Percentiles rank a stretch among this genome's conserved stretches.
These are phyloP conservation scores for Aspergillus heteromorphus DNA, from an alignment of 495 filamentous ascomycete species.

Conservation along the genomic window DNA sequence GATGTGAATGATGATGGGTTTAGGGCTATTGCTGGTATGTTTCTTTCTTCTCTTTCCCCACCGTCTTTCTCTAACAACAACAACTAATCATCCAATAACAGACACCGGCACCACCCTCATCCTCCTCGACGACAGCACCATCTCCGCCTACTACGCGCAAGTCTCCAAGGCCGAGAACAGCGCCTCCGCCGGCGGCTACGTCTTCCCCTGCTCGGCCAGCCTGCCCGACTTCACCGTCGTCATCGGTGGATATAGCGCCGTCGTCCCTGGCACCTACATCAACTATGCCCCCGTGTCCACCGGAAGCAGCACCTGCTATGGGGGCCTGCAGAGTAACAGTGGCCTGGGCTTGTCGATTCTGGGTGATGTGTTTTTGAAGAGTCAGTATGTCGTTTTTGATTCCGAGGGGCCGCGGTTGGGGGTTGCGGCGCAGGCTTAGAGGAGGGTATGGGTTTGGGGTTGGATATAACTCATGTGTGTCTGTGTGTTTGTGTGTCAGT, in stretches of 20 bases:
- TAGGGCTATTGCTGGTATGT: conserved; percentile 34
- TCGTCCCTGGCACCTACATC: conserved; percentile 39
- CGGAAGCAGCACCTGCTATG: conserved; percentile 52
- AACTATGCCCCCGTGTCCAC: conserved; percentile 39
- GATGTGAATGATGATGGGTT: conserved; percentile 17
- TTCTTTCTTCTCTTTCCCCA: neutral
- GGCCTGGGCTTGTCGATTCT: conserved; percentile 65
- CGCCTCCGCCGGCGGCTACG: conserved; percentile 53
- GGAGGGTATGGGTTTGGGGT: neutral
- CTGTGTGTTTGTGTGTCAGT: too few relatives aligned
- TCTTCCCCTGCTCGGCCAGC: conserved; percentile 57
- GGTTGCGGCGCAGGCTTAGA: conserved; percentile 48
- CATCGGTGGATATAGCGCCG: conserved; percentile 43
- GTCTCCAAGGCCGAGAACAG: conserved; percentile 48
- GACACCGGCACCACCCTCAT: conserved; percentile 72
- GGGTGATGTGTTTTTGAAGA: conserved; percentile 76
- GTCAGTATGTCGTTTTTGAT: conserved; percentile 73
- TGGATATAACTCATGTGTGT: neutral
- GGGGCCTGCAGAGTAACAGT: conserved; percentile 57
- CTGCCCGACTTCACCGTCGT: conserved; percentile 60
- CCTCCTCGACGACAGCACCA: conserved; percentile 52
- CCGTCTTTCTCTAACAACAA: neutral
- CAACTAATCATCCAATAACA: conserved; percentile 5
- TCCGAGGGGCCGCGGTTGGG: conserved; percentile 51
- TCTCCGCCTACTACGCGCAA: conserved; percentile 58